Percentiles rank a stretch among this genome's conserved stretches.
Evolutionary conservation across 2,329 filamentous ascomycete species (phyloP).

Genomic region (Penicillium capsulatum): DNA sequence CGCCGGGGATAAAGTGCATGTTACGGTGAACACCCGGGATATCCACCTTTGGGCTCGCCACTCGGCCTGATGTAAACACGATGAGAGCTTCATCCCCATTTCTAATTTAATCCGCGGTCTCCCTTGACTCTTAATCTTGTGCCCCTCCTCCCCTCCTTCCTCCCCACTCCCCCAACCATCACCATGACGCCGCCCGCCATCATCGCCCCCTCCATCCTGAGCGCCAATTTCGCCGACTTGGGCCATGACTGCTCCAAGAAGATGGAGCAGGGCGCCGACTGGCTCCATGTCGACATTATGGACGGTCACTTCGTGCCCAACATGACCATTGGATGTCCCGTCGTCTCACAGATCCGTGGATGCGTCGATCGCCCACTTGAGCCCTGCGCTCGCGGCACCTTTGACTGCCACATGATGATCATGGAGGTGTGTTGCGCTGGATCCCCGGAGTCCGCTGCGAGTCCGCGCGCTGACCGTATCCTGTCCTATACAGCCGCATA

Average conservation of each 20-base stretch:
- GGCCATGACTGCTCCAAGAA: constrained; percentile 82
- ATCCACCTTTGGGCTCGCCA: constrained; percentile 17
- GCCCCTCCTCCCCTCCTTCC: constrained; percentile 2
- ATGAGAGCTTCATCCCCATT: constrained; percentile 1
- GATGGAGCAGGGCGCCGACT: constrained; percentile 82
- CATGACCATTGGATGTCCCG: constrained; percentile 91
- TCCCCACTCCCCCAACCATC: constrained; percentile 6
- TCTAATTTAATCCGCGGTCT: constrained; percentile 1
- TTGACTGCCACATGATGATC: constrained; percentile 99
- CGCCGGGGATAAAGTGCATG: constrained; percentile 3
- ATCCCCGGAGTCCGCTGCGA: not conserved
- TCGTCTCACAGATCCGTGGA: constrained; percentile 86
- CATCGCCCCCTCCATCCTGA: constrained; percentile 96
- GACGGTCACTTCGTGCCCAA: constrained; percentile 99
- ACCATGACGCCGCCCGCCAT: constrained; percentile 85
- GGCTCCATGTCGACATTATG: constrained; percentile 96
- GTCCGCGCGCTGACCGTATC: not conserved
- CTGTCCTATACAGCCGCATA: constrained; percentile 66
- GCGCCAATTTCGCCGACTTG: constrained; percentile 87
- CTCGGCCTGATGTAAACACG: constrained; percentile 15
- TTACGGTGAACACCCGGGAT: constrained; percentile 17
- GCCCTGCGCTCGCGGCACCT: constrained; percentile 76
- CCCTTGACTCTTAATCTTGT: constrained; percentile 3
- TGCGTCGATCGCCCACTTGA: constrained; percentile 73
- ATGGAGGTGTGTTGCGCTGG: constrained; percentile 63